phyloP scores from a whole-genome alignment of 2,329 filamentous ascomycete species.

The Aspergillus eucalypticola region DNA sequence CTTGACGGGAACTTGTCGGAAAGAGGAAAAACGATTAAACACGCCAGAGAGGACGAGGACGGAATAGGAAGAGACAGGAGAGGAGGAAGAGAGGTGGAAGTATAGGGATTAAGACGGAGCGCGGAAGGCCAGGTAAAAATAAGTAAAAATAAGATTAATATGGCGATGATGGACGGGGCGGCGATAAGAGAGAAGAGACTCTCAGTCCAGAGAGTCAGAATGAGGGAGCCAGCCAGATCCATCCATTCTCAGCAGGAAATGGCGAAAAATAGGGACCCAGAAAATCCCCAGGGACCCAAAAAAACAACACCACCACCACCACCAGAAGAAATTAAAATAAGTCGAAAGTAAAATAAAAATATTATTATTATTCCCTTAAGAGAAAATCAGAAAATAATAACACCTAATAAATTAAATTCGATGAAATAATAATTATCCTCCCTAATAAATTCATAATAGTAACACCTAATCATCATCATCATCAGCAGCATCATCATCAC shows the following conservation, averaged over 20 bases:
- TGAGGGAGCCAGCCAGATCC: background rate
- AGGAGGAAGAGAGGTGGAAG: slow-evolving; percentile 5
- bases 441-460: slow-evolving; percentile 7
- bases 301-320: slow-evolving; percentile 10
- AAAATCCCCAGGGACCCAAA: slow-evolving; percentile 12
- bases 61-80: slow-evolving; percentile 5
- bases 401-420: background rate
- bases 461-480: slow-evolving; percentile 5
- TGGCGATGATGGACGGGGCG: slow-evolving; percentile 14
- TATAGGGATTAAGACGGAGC: slow-evolving; percentile 10
- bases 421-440: slow-evolving; percentile 4
- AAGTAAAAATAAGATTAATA: slow-evolving; percentile 6
- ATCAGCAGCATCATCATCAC: background rate
- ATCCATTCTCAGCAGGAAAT: background rate
- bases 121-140: slow-evolving; percentile 11
- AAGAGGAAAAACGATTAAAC: background rate
- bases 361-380: too few relatives aligned
- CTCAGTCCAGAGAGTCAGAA: slow-evolving; percentile 7
- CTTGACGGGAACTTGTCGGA: background rate
- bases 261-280: slow-evolving; percentile 21
- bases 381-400: too few relatives aligned
- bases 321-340: background rate
- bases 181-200: slow-evolving; percentile 43
- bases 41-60: background rate
- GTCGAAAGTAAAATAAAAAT: too few relatives aligned